Evolutionary conservation across 2,329 filamentous ascomycete genomes (phyloP).

Genomic region (Myriosclerotinia curreyana): DNA sequence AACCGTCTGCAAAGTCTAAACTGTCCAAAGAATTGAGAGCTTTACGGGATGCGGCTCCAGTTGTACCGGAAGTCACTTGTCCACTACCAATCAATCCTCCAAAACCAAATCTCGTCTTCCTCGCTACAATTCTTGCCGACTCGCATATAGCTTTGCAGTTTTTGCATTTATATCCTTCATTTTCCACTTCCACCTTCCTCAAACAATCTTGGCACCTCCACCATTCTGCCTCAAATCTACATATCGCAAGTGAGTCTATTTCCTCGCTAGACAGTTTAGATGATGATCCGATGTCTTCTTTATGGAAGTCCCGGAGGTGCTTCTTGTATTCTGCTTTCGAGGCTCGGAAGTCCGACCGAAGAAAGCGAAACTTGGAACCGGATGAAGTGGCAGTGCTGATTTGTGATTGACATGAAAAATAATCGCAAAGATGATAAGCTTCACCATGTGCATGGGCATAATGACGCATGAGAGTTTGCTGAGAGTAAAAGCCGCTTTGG

Average conservation of each 20-base stretch:
- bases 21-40: background rate
- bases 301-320: background rate
- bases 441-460: background rate
- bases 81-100: background rate
- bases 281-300: background rate
- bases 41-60: background rate
- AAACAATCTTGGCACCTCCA: slow-evolving; percentile 6
- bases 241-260: background rate
- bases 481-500: slow-evolving; percentile 2
- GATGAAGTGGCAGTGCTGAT: background rate
- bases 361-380: background rate
- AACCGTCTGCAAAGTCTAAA: background rate
- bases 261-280: background rate
- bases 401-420: slow-evolving; percentile 12
- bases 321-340: background rate
- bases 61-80: background rate
- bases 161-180: background rate
- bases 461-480: background rate
- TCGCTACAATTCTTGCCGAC: background rate
- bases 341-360: background rate
- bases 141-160: background rate
- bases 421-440: slow-evolving; percentile 9
- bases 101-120: background rate
- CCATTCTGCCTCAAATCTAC: background rate
- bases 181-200: background rate